Evolutionary conservation across 2,329 filamentous ascomycete species (phyloP).

Genomic region (Diaporthe ilicicola): DNA sequence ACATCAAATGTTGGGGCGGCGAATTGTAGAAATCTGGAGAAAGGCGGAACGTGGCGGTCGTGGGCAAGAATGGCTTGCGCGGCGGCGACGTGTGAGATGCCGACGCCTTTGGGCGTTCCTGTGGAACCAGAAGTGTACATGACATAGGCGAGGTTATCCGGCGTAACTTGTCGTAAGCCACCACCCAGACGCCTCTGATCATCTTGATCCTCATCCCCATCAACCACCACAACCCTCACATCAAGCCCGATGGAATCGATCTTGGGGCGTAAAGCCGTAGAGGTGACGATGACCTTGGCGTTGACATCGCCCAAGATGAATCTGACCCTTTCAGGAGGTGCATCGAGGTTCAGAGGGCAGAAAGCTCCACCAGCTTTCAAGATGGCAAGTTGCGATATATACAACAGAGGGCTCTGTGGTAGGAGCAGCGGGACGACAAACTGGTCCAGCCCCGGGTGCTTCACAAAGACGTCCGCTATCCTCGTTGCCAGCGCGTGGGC

Average conservation of each 20-base stretch:
- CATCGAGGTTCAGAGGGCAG: conserved; percentile 83
- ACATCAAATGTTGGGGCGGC: conserved; percentile 94
- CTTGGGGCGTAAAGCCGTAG: conserved; percentile 52
- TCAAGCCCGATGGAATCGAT: conserved; percentile 45
- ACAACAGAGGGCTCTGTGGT: conserved; percentile 79
- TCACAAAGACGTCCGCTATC: conserved; percentile 17
- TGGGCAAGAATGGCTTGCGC: conserved; percentile 87
- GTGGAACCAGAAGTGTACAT: conserved; percentile 96
- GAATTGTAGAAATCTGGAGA: conserved; percentile 87
- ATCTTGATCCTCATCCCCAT: conserved; percentile 28
- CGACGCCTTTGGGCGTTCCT: conserved; percentile 87
- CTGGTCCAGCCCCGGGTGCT: conserved; percentile 37
- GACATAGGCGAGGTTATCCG: conserved; percentile 76
- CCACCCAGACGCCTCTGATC: background rate
- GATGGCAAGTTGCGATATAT: conserved; percentile 79
- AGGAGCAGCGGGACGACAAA: conserved; percentile 78
- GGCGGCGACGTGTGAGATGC: conserved; percentile 79
- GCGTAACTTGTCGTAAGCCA: conserved; percentile 32
- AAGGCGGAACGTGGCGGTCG: conserved; percentile 77
- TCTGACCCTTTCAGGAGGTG: conserved; percentile 76
- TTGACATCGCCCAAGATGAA: conserved; percentile 84
- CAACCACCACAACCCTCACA: conserved; percentile 48
- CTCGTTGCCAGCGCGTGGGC: conserved; percentile 24
- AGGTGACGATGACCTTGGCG: conserved; percentile 74
- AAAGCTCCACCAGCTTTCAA: conserved; percentile 86